Evolutionary conservation across 345 rosid species (phyloP), one percentile per base, ranked within the genome.

Genomic region (Eucalyptus sideroxylon): DNA sequence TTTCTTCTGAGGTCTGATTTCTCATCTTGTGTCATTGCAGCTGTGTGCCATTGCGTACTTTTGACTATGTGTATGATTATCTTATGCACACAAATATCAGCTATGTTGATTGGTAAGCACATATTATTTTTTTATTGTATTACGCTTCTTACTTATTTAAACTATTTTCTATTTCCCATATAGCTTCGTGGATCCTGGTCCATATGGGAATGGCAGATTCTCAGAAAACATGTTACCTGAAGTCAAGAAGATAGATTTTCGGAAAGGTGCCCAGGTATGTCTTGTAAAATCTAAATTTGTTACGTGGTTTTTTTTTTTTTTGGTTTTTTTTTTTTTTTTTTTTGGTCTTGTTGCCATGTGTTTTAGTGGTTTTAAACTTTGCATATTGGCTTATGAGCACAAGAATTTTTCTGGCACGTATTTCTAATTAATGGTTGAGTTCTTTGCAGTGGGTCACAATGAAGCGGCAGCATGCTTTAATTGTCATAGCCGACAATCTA

Each of bases 401-500:
- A 30, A 60, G 37, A 14, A 12, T 15, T n/a, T 65, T 30, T 44
- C 50, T 88, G 40, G 85, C 24, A 37, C 87, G 14, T 69, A 88
- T 90, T 91, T n/a, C 1, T 23, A 69, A 69, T 69, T 31, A 65
- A 89, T 81, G 8, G 81, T 67, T 87, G 67, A 89, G 81, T 91
- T 42, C 90, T 90, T 30, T 93, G 93, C 95, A 98, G 99, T 98
- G 99, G 99, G 96, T 98, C 92, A 94, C 99, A 87, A 89, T 98
- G 98, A 97, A 94, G 94, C 95, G 99, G 89, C 99, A 94, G 89
- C 99, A 98, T 90, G 99, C 99, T 89, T 85, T 97, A 92, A 95
- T 97, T 88, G 95, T 98, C 40, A 89, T 97, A 93, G 96, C 99
- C 88, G 99, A 98, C 91, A 89, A 87, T 91, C 97, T 98, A 82